Base-by-base conservation (phyloP, 2,329 filamentous ascomycete genomes). In the Daldinia sp. region DNA sequence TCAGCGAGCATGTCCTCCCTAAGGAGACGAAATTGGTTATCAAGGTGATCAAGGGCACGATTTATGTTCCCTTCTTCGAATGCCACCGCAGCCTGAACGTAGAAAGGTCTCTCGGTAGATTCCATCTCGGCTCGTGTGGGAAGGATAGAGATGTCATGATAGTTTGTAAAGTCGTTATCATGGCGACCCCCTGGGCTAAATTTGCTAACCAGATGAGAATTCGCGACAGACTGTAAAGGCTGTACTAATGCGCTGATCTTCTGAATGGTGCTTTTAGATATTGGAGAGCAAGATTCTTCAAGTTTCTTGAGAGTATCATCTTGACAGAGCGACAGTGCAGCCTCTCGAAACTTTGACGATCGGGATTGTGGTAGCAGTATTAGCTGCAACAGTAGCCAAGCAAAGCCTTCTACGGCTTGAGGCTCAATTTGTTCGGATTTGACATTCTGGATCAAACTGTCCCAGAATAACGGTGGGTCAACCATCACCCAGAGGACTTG, bases 1-100 rank as follows among this genome's bases (percentile, higher is more conserved):
- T 91, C 90, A 0, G 83, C 86, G 0, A 93, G 78, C 84, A 93
- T 89, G 68, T 93, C 91, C 72, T 94, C 90, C 2, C 92, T 82
- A 0, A 93, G 80, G 0, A 93, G 83, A 0, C 92, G 89, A 70
- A 92, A 94, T 58, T 93, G 89, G 73, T 91, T 92, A 73, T 92
- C 91, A 0, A 92, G 77, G 74, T 93, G 89, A 0, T 80, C 77
- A 0, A 78, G 78, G 0, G 84, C 76, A 1, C 88, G 83, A 0
- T 76, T 72, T 1, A 80, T 65, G 12, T 74, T 35, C 1, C 80
- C 63, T 0, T 77, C 67, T 0, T 86, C 78, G 1, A 81, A 77
- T 0, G 91, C 79, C 1, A 86, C 85, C 3, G 84, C 80, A 0
- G 85, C 83, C 0, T 79, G 82, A 6, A 86, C 84, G 50, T 89